A percentile compares a stretch with the other conserved stretches of the same genome.
Conservation (phyloP, 768 basidiomycete species). For the Panaeolus cyanescens region DNA sequence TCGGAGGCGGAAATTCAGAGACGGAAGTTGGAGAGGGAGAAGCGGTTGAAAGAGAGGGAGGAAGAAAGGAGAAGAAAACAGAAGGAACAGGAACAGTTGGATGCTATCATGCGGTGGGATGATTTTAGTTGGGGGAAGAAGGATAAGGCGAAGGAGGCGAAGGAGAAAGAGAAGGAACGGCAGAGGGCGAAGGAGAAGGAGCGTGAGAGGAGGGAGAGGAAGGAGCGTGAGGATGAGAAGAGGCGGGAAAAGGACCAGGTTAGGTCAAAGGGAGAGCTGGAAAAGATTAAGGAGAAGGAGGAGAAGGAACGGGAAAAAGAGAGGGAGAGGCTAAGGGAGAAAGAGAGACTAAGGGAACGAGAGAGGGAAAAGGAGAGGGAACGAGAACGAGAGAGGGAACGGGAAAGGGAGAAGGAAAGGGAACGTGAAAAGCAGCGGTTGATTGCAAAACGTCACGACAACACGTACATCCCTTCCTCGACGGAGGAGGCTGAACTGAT, state of each 20-base stretch:
- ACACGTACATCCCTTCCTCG: conserved; percentile 23
- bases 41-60: conserved; percentile 4
- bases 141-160: conserved; percentile 10
- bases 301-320: conserved; percentile 11
- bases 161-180: conserved; percentile 13
- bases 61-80: conserved; percentile 6
- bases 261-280: conserved; percentile 8
- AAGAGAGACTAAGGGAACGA: not conserved
- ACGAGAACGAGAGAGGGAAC: not conserved
- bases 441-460: conserved; percentile 4
- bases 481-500: conserved; percentile 26
- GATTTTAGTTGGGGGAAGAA: conserved; percentile 14
- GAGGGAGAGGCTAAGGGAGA: not conserved
- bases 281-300: conserved; percentile 9
- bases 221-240: not conserved
- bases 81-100: conserved; percentile 12
- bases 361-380: conserved; percentile 6
- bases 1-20: not conserved
- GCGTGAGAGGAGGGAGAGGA: not conserved
- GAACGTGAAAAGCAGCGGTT: conserved; percentile 1
- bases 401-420: not conserved
- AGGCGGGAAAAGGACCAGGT: conserved; percentile 5
- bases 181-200: conserved; percentile 15
- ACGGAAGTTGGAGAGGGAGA: not conserved
- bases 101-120: conserved; percentile 21